Conservation (phyloP, 257 asterid species). For the Mitragyna speciosa region DNA sequence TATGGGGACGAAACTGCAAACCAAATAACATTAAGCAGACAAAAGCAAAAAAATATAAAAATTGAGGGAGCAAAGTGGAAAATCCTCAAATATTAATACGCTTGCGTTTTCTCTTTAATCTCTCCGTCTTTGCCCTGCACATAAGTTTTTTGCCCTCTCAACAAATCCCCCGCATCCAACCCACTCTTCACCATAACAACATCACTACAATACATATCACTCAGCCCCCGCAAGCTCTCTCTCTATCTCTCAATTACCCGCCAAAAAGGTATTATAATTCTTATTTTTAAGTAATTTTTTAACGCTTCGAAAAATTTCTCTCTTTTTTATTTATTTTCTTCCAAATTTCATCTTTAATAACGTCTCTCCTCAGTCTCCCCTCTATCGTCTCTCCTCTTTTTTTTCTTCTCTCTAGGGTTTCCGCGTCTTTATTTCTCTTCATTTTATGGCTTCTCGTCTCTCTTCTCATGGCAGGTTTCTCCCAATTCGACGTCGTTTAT, state of each 20-base stretch:
- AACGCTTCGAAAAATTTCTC: conserved; percentile 32
- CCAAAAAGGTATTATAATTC: conserved; percentile 55
- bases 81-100: conserved; percentile 10
- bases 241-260: conserved; percentile 53
- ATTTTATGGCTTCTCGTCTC: conserved; percentile 43
- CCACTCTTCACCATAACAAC: conserved; percentile 17
- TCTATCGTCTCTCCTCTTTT: not conserved
- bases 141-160: conserved; percentile 30
- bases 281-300: conserved; percentile 32
- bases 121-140: conserved; percentile 45
- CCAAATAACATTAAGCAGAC: not conserved
- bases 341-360: conserved; percentile 7
- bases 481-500: conserved; percentile 31
- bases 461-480: conserved; percentile 53
- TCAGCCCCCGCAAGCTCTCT: conserved; percentile 3
- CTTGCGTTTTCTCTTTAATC: conserved; percentile 28
- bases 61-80: not conserved
- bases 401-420: conserved; percentile 49
- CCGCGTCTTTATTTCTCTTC: conserved; percentile 10
- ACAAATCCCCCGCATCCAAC: conserved; percentile 2
- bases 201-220: not conserved
- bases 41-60: not conserved
- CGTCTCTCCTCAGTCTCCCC: conserved; percentile 3
- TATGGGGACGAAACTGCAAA: not conserved
- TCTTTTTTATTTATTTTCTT: conserved; percentile 6